Percentiles rank a stretch among this genome's conserved stretches.
phyloP scores from a whole-genome alignment of 345 rosid genomes.

The Eucalyptus victrix region DNA sequence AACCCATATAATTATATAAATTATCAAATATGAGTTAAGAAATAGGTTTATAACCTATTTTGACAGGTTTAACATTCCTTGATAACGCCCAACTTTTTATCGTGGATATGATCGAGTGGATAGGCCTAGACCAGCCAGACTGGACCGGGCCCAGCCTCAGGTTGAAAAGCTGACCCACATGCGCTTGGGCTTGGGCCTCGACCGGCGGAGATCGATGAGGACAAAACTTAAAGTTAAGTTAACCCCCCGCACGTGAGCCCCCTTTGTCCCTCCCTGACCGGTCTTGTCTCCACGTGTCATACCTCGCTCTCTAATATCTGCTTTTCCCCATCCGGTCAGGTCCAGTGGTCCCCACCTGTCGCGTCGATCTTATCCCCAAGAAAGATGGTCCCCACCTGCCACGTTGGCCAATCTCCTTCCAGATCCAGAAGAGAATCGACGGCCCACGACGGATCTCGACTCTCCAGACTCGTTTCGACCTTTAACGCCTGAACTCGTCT shows the following conservation, averaged over 20 bases:
- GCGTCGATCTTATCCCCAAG: not conserved
- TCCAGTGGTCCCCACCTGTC: not conserved
- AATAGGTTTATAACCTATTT: no score
- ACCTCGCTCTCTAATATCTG: not conserved
- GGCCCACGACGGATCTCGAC: not conserved
- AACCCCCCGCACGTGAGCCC: not conserved
- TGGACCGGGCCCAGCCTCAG: no score
- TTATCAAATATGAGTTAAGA: no score
- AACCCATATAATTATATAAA: no score
- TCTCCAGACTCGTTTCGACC: not conserved
- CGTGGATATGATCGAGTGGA: no score
- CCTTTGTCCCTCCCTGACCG: not conserved
- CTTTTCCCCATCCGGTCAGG: not conserved
- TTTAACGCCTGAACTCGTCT: not conserved
- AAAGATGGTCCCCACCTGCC: not conserved
- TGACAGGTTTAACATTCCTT: accelerated
- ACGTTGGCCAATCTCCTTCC: not conserved
- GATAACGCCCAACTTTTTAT: no score
- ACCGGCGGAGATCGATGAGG: not conserved
- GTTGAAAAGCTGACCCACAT: no score
- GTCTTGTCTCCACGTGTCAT: not conserved
- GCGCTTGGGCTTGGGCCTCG: not conserved
- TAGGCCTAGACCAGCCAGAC: accelerated
- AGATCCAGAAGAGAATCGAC: not conserved
- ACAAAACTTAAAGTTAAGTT: not conserved